Base-by-base conservation (phyloP, 768 basidiomycete species). In the Tricholomella constricta region DNA sequence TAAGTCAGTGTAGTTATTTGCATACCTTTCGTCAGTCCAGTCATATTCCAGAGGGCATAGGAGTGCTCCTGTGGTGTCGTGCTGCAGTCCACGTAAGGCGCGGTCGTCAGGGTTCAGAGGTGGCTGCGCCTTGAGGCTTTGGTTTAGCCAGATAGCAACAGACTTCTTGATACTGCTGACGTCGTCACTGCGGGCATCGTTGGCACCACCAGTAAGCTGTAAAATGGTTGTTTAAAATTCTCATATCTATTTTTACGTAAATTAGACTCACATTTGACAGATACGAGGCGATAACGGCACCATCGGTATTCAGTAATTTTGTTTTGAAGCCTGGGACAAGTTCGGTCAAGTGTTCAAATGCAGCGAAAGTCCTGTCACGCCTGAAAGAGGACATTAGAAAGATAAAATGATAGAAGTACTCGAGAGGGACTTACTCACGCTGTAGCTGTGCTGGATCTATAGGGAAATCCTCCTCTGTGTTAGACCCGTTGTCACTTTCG, bases 41-140 rank as follows among this genome's bases (percentile, higher is more conserved):
- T 69, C 57, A 38, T 61, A 56, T 11, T 63, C 58, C 12, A 63
- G 58, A 0, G 67, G 68, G 34, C 66, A 69, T 2, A 73, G 56
- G 6, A 69, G 59, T 1, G 46, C 38, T 0, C 70, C 68, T 3
- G 65, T 69, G 0, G 62, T 31, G 19, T 67, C 63, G 47, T 72
- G 63, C 26, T 65, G 54, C 10, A 58, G 49, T 0, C 66, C 59
- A 4, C 46, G 58, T 20, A 56, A 57, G 27, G 27, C 25, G n/a
- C 53, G 59, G 15, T 41, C 26, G 4, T 48, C 55, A 14, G 38
- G 45, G 9, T 52, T 20, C 37, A 56, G 45, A 9, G 37, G 36
- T 12, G 59, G 40, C 19, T 57, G 23, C 10, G 50, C 46, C 19
- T 23, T 46, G 14, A 7, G 32, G 17, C 17, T 8, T 8, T 43